Evolutionary conservation across 306 rosid genomes (phyloP).

Genomic region (Rubus idaeus): DNA sequence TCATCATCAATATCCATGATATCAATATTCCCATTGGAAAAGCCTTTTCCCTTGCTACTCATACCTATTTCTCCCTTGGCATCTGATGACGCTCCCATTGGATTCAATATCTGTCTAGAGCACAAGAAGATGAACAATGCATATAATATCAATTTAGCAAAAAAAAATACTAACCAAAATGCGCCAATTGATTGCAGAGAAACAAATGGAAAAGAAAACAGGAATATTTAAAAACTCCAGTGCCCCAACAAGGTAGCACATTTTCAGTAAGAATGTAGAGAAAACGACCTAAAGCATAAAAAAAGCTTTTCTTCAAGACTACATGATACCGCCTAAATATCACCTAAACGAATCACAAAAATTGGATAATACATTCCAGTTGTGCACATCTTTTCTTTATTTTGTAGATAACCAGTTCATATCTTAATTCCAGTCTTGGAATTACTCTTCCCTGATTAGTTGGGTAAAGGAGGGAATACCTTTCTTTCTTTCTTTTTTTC

Average conservation of each 20-base stretch:
- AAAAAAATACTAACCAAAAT: not conserved
- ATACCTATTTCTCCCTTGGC: conserved; percentile 56
- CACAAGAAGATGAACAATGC: not conserved
- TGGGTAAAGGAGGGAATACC: too few relatives aligned
- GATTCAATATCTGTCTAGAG: conserved; percentile 16
- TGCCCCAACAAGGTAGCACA: not conserved
- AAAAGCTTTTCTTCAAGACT: not conserved
- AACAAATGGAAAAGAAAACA: not conserved
- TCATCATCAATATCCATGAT: conserved; percentile 32
- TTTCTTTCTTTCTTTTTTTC: not conserved
- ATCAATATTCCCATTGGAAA: conserved; percentile 1
- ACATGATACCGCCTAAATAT: not conserved
- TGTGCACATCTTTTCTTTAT: not conserved
- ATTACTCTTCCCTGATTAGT: too few relatives aligned
- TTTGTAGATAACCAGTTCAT: not conserved
- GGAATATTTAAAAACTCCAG: not conserved
- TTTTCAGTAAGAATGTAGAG: not conserved
- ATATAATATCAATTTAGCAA: not conserved
- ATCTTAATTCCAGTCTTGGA: not conserved
- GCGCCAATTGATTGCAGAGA: not conserved
- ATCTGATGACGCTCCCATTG: conserved; percentile 43
- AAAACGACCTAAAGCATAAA: conserved; percentile 8
- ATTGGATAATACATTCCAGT: not conserved
- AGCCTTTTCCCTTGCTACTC: conserved; percentile 48
- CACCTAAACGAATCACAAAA: not conserved